A percentile compares a stretch with the other conserved stretches of the same genome.
Conservation (phyloP, 768 basidiomycete species). For the Sporobolomyces pararoseus region DNA sequence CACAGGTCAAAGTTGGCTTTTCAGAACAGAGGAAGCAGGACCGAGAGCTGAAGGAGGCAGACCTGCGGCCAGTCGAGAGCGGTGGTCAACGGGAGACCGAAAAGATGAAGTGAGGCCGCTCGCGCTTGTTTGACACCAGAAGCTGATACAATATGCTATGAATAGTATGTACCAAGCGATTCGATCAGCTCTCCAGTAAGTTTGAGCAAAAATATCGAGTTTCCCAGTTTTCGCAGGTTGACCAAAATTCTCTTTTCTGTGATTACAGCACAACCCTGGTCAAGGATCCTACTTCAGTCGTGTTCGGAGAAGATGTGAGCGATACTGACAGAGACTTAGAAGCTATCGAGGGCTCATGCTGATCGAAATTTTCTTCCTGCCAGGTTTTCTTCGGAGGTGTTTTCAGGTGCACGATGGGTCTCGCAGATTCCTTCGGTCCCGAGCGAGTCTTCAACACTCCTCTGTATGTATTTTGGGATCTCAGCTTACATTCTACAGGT, state of each 20-base stretch:
- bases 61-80: conserved; percentile 54
- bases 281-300: conserved; percentile 79
- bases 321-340: background rate
- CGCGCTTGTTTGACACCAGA: background rate
- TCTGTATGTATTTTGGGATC: conserved; percentile 51
- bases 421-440: conserved; percentile 51
- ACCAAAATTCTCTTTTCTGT: background rate
- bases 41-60: conserved; percentile 45
- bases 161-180: conserved; percentile 73
- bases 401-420: conserved; percentile 56
- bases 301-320: conserved; percentile 62
- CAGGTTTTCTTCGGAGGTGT: conserved; percentile 86
- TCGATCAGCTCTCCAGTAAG: conserved; percentile 78
- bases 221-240: background rate
- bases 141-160: background rate
- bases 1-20: conserved; percentile 40
- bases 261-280: conserved; percentile 66
- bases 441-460: conserved; percentile 96
- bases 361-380: conserved; percentile 60
- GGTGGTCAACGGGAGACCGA: conserved; percentile 74
- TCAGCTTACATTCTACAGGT: background rate
- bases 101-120: conserved; percentile 67
- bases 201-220: background rate
- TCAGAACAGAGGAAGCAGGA: background rate
- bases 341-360: background rate